phyloP scores from a whole-genome alignment of 208 protist genomes.

The Trypanosoma boissoni region DNA sequence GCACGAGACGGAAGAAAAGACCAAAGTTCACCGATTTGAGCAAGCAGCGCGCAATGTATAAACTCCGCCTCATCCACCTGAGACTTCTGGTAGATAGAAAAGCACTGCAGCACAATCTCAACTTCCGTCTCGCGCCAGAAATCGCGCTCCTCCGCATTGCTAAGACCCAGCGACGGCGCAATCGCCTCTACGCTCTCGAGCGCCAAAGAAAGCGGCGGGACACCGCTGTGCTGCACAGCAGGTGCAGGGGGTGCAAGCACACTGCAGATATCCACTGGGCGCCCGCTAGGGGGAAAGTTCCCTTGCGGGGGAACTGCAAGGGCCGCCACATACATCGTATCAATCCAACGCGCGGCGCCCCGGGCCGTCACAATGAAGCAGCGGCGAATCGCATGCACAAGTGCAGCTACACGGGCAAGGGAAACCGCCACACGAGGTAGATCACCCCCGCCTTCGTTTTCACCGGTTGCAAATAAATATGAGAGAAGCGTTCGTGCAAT shows the following conservation, averaged over 20 bases:
- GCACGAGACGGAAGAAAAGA: conserved; percentile 17
- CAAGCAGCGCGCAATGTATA: conserved; percentile 37
- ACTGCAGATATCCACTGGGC: conserved; percentile 19
- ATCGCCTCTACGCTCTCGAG: conserved; percentile 7
- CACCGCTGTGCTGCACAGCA: conserved; percentile 2
- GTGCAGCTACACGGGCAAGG: conserved; percentile 14
- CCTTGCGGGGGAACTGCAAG: conserved; percentile 25
- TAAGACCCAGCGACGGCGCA: conserved; percentile 1
- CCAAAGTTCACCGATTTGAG: conserved; percentile 51
- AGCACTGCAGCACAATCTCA: conserved; percentile 41
- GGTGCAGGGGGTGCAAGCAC: conserved; percentile 27
- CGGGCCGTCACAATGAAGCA: conserved; percentile 16
- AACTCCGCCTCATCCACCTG: conserved; percentile 32
- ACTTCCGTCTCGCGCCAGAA: conserved; percentile 36
- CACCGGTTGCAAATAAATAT: too few species aligned
- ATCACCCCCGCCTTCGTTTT: background rate
- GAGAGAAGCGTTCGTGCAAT: too few species aligned
- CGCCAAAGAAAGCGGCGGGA: conserved; percentile 12
- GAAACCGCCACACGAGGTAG: conserved; percentile 16
- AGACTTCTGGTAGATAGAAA: conserved; percentile 36
- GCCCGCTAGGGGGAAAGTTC: conserved; percentile 19
- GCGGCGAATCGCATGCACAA: conserved; percentile 12
- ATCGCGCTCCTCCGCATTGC: conserved; percentile 8
- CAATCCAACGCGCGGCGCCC: conserved; percentile 32
- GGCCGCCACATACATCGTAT: conserved; percentile 42